These are phyloP conservation scores for Neospermospora avenae DNA, from an alignment of 2,329 filamentous ascomycete species.

Conservation along the genomic window DNA sequence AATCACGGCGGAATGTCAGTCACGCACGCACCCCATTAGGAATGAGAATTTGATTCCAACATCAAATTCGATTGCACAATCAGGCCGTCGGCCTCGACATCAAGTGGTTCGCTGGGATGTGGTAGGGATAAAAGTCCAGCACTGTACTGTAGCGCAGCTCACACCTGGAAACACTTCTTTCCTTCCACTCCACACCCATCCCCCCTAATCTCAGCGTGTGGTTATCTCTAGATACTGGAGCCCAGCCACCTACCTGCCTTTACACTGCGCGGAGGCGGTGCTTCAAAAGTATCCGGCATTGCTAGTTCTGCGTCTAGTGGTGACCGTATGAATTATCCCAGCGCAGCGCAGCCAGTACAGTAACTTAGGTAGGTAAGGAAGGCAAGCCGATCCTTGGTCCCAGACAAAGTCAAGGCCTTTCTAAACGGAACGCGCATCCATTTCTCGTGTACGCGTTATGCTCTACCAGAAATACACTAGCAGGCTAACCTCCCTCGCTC, in stretches of 20 bases:
- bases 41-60: background rate
- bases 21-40: conserved; percentile 7
- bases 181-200: background rate
- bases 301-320: too few relatives aligned
- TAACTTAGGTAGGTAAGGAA: conserved; percentile 18
- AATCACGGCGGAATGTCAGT: conserved; percentile 15
- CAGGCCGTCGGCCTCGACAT: background rate
- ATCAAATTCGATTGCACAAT: too few relatives aligned
- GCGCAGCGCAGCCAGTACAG: background rate
- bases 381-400: conserved; percentile 9
- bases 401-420: conserved; percentile 11
- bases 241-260: conserved; percentile 4
- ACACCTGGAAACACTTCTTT: background rate
- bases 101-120: conserved; percentile 9
- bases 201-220: background rate
- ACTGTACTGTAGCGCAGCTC: background rate
- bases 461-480: conserved; percentile 19
- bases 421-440: conserved; percentile 27
- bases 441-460: conserved; percentile 15
- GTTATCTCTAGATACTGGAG: background rate
- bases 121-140: conserved; percentile 5
- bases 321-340: background rate
- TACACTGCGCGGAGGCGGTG: background rate
- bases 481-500: background rate
- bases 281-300: too few relatives aligned